Evolutionary conservation across 2,329 filamentous ascomycete species (phyloP).

Genomic region (Incumbomyces delicatus): DNA sequence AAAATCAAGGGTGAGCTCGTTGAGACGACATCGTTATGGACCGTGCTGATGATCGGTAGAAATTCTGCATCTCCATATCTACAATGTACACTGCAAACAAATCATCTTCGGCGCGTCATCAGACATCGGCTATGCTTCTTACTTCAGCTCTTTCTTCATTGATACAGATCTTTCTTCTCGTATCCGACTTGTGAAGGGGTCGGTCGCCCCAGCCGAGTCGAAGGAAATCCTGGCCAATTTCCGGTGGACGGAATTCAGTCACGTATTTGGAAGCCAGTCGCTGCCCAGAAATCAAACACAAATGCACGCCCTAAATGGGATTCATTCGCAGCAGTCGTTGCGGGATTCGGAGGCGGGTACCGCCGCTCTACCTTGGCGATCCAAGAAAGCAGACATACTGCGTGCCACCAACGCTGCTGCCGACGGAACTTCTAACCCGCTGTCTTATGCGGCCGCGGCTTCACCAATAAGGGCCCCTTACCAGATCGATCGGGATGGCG

Average conservation of each 20-base stretch:
- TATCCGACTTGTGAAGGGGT: conserved; percentile 32
- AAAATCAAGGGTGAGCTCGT: conserved; percentile 31
- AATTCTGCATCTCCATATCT: conserved; percentile 4
- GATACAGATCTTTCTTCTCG: conserved; percentile 21
- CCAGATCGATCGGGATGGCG: not conserved
- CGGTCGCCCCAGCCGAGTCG: conserved; percentile 30
- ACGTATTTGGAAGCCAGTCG: conserved; percentile 37
- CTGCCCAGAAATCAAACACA: not conserved
- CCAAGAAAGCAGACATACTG: not conserved
- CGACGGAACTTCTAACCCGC: not conserved
- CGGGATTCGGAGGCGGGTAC: not conserved
- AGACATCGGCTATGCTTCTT: conserved; percentile 35
- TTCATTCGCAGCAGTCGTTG: not conserved
- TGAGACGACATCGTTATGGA: not conserved
- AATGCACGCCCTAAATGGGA: not conserved
- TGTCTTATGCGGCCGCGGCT: not conserved
- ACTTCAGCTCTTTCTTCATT: conserved; percentile 27
- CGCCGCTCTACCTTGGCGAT: not conserved
- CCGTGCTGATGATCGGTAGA: conserved; percentile 6
- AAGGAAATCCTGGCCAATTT: conserved; percentile 19
- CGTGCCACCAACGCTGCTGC: not conserved
- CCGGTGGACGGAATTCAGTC: conserved; percentile 35
- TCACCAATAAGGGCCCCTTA: too few species aligned
- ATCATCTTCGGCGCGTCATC: conserved; percentile 35
- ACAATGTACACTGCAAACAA: conserved; percentile 32